phyloP scores from a whole-genome alignment of 352 stramenopile genomes.

The Albugo candida region DNA sequence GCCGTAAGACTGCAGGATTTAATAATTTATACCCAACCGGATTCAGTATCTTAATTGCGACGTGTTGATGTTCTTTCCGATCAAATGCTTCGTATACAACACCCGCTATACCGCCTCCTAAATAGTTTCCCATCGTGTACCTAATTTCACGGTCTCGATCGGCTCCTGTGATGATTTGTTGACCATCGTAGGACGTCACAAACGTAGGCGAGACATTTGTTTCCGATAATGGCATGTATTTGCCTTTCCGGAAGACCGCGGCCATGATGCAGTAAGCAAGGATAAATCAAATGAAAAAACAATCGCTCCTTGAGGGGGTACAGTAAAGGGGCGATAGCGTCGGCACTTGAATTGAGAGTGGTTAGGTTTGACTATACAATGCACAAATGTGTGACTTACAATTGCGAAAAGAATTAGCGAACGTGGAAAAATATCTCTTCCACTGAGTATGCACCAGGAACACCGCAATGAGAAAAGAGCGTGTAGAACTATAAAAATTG shows the following conservation, averaged over 20 bases:
- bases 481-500: no score
- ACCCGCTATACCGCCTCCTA: constrained; percentile 82
- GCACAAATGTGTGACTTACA: no score
- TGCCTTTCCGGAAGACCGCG: constrained; percentile 37
- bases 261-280: background rate
- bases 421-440: no score
- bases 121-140: constrained; percentile 82
- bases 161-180: constrained; percentile 31
- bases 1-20: constrained; percentile 37
- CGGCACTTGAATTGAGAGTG: no score
- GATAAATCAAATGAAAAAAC: background rate
- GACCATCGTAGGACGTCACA: constrained; percentile 56
- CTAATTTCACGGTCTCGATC: constrained; percentile 12
- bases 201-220: constrained; percentile 55
- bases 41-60: constrained; percentile 95
- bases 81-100: constrained; percentile 86
- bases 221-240: constrained; percentile 78
- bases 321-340: no score
- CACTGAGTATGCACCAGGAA: no score
- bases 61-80: constrained; percentile 40
- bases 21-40: constrained; percentile 89
- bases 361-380: no score
- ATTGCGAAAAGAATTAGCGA: no score
- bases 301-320: no score
- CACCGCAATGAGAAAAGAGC: no score